Base-by-base conservation (phyloP, 1,284 basidiomycete genomes). In the Rhodotorula sp. region DNA sequence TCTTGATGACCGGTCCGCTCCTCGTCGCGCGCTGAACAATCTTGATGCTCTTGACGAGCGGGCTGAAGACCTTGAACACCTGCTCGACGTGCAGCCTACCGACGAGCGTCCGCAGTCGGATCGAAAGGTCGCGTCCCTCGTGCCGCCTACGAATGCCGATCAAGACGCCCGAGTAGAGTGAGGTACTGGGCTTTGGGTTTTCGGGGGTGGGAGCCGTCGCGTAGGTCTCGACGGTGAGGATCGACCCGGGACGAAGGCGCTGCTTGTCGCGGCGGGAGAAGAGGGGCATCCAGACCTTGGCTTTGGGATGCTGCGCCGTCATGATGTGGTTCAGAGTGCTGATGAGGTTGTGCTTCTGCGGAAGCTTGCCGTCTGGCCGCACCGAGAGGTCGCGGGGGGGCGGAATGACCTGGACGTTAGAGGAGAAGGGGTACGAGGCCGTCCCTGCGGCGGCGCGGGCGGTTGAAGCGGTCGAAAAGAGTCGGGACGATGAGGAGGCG, bases 11-110 rank as follows among this genome's bases (percentile, higher is more conserved):
- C 28, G 69, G 63, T 4, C 72, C 72, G 40, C 67, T 70, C 62
- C 44, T 70, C 62, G 65, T 63, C 6, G 75, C 73, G 10, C 71
- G 48, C 13, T 37, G 31, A 18, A 76, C 73, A 64, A 95, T 82
- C 81, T 87, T 88, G 80, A 96, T 89, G 67, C 89, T 87, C 83
- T 91, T 92, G 80, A 96, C 79, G 79, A 90, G 86, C 40, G 94
- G 93, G 62, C 88, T 89, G 78, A 86, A 87, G 70, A 89, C 86
- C 78, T 88, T 92, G 82, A 91, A 91, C 77, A 88, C 89, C 88
- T 92, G 89, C 83, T 96, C 93, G 48, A 94, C 88, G 24, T 92
- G 93, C 16, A 89, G 91, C 74, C 90, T 85, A 76, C 92, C 89
- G 67, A 96, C 85, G 75, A 95, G 86, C 81, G 95, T 96, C 71